These are phyloP conservation scores for Gentiana macrophylla DNA, from an alignment of 257 asterid species.

Conservation along the genomic window DNA sequence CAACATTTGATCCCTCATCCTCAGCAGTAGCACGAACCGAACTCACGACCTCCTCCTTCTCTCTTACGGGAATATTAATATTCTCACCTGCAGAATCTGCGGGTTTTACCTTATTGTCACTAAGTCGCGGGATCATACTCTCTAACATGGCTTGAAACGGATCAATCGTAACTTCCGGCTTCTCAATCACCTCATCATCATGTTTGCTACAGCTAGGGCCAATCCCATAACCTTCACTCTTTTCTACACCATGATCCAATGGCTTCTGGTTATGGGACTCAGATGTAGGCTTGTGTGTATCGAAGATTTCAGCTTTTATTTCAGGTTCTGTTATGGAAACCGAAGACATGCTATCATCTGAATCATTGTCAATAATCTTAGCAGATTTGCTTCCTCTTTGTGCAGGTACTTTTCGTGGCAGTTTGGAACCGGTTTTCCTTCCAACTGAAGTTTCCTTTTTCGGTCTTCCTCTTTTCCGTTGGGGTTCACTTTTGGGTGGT, in stretches of 20 bases:
- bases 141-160: constrained; percentile 63
- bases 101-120: constrained; percentile 5
- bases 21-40: constrained; percentile 1
- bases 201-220: constrained; percentile 15
- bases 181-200: constrained; percentile 16
- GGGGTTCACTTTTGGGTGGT: constrained; percentile 11
- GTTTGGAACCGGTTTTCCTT: constrained; percentile 28
- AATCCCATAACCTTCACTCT: constrained; percentile 16
- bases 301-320: constrained; percentile 15
- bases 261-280: constrained; percentile 20
- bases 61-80: constrained; percentile 7
- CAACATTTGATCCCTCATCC: constrained; percentile 22
- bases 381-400: constrained; percentile 46
- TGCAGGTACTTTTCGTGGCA: constrained; percentile 37
- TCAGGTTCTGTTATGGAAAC: constrained; percentile 12
- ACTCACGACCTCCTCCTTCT: background rate
- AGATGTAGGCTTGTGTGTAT: constrained; percentile 10
- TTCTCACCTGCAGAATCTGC: constrained; percentile 6
- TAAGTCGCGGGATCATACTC: constrained; percentile 48
- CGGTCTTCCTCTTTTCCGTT: constrained; percentile 48
- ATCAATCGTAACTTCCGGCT: constrained; percentile 27
- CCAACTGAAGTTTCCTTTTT: constrained; percentile 18
- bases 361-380: constrained; percentile 48
- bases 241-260: constrained; percentile 17
- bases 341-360: constrained; percentile 34